Evolutionary conservation across 257 asterid genomes (phyloP), one percentile per base, ranked within the genome.

Genomic region (Sherardia arvensis): DNA sequence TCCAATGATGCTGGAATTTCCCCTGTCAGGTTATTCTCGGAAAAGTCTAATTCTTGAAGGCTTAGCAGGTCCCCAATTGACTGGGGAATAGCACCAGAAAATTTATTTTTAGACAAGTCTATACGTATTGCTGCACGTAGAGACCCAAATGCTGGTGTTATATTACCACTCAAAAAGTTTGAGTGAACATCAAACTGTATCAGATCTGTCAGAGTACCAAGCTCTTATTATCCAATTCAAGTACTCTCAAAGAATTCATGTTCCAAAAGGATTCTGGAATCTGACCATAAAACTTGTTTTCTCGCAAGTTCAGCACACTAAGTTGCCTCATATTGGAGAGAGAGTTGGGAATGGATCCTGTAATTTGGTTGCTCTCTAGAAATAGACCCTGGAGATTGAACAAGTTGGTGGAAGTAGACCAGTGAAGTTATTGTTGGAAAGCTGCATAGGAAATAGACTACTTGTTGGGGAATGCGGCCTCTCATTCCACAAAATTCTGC

Each of bases 281-380:
- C n/a, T n/a, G 58, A 48, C 66, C 66, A 0, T 1, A 5, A 1
- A 59, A 59, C 18, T 59, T 38, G 15, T 68, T 68, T 4, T 23
- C 12, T 4, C 59, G 28, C 0, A 59, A 33, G 1, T 18, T 3
- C 18, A 59, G 4, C 15, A 3, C 22, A 14, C 12, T 1, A 4
- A 68, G 51, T 0, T 47, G 18, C 53, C 33, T 29, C n/a, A n/a
- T n/a, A n/a, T n/a, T n/a, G n/a, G n/a, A n/a, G n/a, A n/a, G n/a
- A n/a, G n/a, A n/a, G n/a, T 21, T 59, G 5, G 66, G 66, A 40
- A 68, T 47, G 33, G 47, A 25, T 10, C 72, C 72, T 23, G 11
- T 28, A 4, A 68, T 9, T 21, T 23, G 12, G 34, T 68, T 47
- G 22, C 4, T 11, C 11, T 59, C 25, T 5, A 68, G n/a, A 11